Conservation (phyloP, 1,284 basidiomycete genomes). For the Leccinum solheimii region DNA sequence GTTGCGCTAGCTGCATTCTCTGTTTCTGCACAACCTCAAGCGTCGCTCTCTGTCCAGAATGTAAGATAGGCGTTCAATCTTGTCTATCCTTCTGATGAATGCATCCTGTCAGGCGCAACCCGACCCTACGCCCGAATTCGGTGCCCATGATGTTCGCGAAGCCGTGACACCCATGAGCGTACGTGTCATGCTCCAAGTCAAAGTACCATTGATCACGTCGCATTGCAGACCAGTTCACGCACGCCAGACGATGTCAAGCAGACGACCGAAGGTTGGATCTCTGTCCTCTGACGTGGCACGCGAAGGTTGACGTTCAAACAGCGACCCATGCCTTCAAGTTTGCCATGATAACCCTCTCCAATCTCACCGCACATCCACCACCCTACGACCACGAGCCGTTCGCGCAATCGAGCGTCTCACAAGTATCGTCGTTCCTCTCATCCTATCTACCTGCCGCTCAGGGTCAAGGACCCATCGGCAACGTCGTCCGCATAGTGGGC, state of each 20-base stretch:
- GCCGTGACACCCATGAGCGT: slow-evolving; percentile 22
- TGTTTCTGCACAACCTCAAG: slow-evolving; percentile 36
- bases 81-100: not conserved
- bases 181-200: not conserved
- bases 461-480: slow-evolving; percentile 70
- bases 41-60: slow-evolving; percentile 22
- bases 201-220: not conserved
- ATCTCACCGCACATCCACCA: slow-evolving; percentile 58
- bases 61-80: slow-evolving; percentile 16
- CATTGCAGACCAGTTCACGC: slow-evolving; percentile 17
- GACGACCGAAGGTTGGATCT: slow-evolving; percentile 47
- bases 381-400: slow-evolving; percentile 54
- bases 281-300: not conserved
- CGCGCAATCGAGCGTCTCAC: slow-evolving; percentile 36
- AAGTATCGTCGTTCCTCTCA: slow-evolving; percentile 55
- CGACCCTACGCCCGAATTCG: slow-evolving; percentile 6
- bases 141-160: slow-evolving; percentile 13
- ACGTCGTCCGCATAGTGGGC: slow-evolving; percentile 59
- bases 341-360: slow-evolving; percentile 61
- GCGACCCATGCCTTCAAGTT: slow-evolving; percentile 72
- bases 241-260: slow-evolving; percentile 38
- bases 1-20: slow-evolving; percentile 47
- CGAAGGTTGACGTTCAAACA: slow-evolving; percentile 30
- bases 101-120: slow-evolving; percentile 15
- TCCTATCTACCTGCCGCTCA: slow-evolving; percentile 66